These are phyloP conservation scores for Echeveria elegans DNA, from an alignment of 164 flowering plant species.

Conservation along the genomic window DNA sequence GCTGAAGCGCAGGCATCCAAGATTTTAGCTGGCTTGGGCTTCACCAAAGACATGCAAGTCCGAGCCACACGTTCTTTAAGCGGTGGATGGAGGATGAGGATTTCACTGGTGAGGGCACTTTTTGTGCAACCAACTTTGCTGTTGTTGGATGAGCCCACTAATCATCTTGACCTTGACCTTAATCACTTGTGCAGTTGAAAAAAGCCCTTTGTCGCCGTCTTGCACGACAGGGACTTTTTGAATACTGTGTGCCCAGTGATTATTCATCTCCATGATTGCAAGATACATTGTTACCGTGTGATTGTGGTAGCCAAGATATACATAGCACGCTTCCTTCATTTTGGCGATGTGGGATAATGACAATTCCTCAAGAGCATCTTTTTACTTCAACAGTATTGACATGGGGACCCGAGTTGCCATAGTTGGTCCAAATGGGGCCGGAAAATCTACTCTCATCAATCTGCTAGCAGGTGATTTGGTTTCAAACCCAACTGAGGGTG, in stretches of 20 bases:
- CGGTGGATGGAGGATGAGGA: conserved; percentile 96
- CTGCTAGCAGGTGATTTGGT: conserved; percentile 76
- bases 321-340: too few relatives aligned
- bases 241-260: conserved; percentile 69
- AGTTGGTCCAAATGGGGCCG: conserved; percentile 89
- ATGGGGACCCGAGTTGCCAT: conserved; percentile 85
- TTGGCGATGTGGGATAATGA: too few relatives aligned
- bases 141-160: conserved; percentile 81
- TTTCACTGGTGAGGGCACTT: conserved; percentile 75
- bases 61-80: conserved; percentile 65
- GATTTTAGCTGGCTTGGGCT: conserved; percentile 80
- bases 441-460: conserved; percentile 72
- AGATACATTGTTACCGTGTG: conserved; percentile 63
- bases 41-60: conserved; percentile 65
- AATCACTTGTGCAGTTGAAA: conserved; percentile 77
- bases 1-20: conserved; percentile 85
- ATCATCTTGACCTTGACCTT: conserved; percentile 84
- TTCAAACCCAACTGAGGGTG: conserved; percentile 73
- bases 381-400: too few relatives aligned
- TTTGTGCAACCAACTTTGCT: conserved; percentile 78
- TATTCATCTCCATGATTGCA: conserved; percentile 75
- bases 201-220: conserved; percentile 78
- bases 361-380: too few relatives aligned
- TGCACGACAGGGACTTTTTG: conserved; percentile 78
- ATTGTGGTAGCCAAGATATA: too few relatives aligned